Base-by-base conservation (phyloP, 2,329 filamentous ascomycete species). In the Onygenales sp. region DNA sequence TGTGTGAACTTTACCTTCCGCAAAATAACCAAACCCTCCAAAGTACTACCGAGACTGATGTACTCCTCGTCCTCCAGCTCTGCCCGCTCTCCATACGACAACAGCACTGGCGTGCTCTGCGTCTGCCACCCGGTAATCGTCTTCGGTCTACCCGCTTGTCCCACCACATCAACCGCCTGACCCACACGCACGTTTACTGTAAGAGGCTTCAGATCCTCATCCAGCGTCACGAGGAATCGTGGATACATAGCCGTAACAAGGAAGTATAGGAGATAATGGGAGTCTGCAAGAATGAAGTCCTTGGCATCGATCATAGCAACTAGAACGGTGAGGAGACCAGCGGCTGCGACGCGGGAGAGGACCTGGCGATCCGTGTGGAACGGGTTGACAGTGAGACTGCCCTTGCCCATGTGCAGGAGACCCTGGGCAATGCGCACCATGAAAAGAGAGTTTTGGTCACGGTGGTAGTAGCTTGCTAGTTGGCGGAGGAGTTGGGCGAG, bases 81-180 rank as follows among this genome's bases (percentile, higher is more conserved):
- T 8, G 93, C 93, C 64, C 94, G 81, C 77, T 98, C 93, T 33
- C 94, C 93, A 66, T 95, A 86, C n/a, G 89, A 86, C 63, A 98
- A 76, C 55, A 98, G 77, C 46, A 98, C 93, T 0, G 93, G 93
- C n/a, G 93, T 98, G 75, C 89, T 96, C 78, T 98, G 93, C 60
- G 93, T 98, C 74, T 98, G 93, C 93, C 93, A 98, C 51, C 93
- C 93, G 8, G 93, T 98, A 64, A 98, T 98, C 2, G 93, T 98
- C 85, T 98, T 97, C 61, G 93, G 93, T 58, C 92, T 83, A 68
- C 93, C 93, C 10, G 94, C 93, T 72, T 97, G 93, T 50, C 93
- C 94, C 42, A 98, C 93, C 43, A 98, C 91, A 68, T 98, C 93
- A 17, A 98, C 94, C 13, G 94, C 93, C 74, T 98, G 94, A 71